Percentiles rank a stretch among this genome's conserved stretches.
Evolutionary conservation across 106 monocot species (phyloP).

Genomic region (Triglochin maritima): DNA sequence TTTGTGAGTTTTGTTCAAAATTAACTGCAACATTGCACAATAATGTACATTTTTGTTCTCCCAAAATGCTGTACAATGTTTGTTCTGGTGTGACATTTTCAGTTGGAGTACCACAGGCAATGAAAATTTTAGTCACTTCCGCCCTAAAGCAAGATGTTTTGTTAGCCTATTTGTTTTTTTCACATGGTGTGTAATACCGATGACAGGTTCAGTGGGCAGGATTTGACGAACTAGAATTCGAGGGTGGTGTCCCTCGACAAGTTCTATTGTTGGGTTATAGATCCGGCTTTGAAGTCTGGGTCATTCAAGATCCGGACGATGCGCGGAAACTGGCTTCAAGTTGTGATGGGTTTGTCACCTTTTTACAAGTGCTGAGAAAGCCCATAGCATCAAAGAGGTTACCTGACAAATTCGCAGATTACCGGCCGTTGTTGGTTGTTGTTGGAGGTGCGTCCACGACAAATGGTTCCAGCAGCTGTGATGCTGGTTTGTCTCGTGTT

Average conservation of each 20-base stretch:
- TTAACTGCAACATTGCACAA: no score
- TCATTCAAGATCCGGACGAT: constrained; percentile 75
- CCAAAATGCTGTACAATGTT: no score
- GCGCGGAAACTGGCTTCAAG: constrained; percentile 53
- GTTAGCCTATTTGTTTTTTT: no score
- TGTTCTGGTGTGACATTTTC: no score
- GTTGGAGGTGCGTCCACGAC: constrained; percentile 35
- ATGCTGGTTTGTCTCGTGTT: constrained; percentile 17
- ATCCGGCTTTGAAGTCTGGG: constrained; percentile 87
- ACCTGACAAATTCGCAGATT: constrained; percentile 43
- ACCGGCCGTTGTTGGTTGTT: constrained; percentile 45
- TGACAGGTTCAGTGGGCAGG: constrained; percentile 75
- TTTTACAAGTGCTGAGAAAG: constrained; percentile 51
- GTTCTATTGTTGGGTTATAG: constrained; percentile 65
- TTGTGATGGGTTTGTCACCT: constrained; percentile 57
- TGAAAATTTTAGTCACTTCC: no score
- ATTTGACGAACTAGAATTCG: constrained; percentile 62
- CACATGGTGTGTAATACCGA: no score
- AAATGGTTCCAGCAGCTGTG: constrained; percentile 15
- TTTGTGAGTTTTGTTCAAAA: no score
- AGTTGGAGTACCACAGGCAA: no score
- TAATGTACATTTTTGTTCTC: no score
- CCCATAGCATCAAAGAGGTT: constrained; percentile 24
- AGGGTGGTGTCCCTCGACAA: constrained; percentile 24
- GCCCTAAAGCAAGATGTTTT: no score